Evolutionary conservation across 768 basidiomycete species (phyloP), one percentile per base, ranked within the genome.

Genomic region (Pleurotus salmoneostramineus): DNA sequence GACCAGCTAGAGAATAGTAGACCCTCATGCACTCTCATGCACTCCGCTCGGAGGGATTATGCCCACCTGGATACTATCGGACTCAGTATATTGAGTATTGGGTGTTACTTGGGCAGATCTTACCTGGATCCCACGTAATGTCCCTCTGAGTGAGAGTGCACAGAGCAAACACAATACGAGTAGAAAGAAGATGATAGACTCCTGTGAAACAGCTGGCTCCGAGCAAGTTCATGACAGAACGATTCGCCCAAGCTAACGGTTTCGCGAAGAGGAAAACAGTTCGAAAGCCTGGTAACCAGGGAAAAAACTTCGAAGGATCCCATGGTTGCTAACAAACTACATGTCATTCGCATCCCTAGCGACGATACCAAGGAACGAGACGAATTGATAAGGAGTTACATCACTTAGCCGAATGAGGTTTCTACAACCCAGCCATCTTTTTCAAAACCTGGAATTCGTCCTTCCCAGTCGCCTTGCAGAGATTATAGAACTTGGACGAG

Each of bases 391-490:
- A 40, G 43, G 14, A 12, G 12, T 17, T 17, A 37, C 6, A 32
- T 40, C 40, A 27, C 35, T 40, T 10, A 27, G 21, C 21, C 21
- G 21, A 27, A 27, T 27, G 21, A 27, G 21, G 31, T n/a, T 34
- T n/a, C 58, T 64, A 74, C 42, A 76, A 66, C 7, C 78, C 76
- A 27, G 90, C 89, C 80, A 92, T 75, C 66, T 79, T 85, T 65
- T 82, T 89, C 54, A 92, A 74, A 58, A 81, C 76, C 6, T 81
- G 74, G 66, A 91, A 90, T 68, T 91, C 88, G 36, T 80, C 77
- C 62, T 77, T 84, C 15, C 91, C 90, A 1, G 88, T 85, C 11
- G 89, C 88, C 68, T 83, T 87, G 69, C 88, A 91, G 11, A 92
- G 70, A 0, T 76, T 71, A 59, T 90, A 74, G 71, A 91, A 90